Evolutionary conservation across 495 filamentous ascomycete genomes (phyloP).

Genomic region (Thermochaetoides thermophila): DNA sequence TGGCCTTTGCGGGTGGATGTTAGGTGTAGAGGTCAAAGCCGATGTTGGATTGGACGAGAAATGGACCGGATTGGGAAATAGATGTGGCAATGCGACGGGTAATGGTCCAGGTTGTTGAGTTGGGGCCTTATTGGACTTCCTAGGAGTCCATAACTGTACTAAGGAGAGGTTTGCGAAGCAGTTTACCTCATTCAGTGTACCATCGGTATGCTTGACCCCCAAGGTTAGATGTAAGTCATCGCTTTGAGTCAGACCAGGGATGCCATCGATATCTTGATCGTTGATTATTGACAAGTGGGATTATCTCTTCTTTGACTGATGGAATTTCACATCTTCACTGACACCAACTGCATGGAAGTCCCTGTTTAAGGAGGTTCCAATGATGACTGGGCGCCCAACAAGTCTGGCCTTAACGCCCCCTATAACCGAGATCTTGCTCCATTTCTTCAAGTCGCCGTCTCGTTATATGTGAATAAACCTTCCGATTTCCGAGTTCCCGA

Average conservation of each 20-base stretch:
- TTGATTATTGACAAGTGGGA: conserved; percentile 1
- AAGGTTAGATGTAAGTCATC: conserved; percentile 7
- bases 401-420: neutral
- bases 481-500: neutral
- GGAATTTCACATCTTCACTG: conserved; percentile 1
- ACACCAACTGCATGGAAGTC: conserved; percentile 9
- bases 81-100: conserved; percentile 3
- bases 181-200: conserved; percentile 8
- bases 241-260: conserved; percentile 8
- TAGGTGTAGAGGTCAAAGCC: conserved; percentile 5
- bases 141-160: neutral
- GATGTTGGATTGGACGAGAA: conserved; percentile 11
- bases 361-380: conserved; percentile 11
- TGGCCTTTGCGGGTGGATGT: conserved; percentile 2
- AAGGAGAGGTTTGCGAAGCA: no score
- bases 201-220: conserved; percentile 9
- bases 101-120: conserved; percentile 4
- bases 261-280: conserved; percentile 4
- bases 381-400: conserved; percentile 7
- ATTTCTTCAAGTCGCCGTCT: conserved; percentile 2
- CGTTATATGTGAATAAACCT: conserved; percentile 5
- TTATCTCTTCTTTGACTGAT: conserved; percentile 3
- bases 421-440: conserved; percentile 2
- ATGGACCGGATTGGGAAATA: conserved; percentile 9
- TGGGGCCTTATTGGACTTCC: conserved; percentile 6